Evolutionary conservation across 2,329 filamentous ascomycete species (phyloP).

Genomic region (Hirsutella thompsonii): DNA sequence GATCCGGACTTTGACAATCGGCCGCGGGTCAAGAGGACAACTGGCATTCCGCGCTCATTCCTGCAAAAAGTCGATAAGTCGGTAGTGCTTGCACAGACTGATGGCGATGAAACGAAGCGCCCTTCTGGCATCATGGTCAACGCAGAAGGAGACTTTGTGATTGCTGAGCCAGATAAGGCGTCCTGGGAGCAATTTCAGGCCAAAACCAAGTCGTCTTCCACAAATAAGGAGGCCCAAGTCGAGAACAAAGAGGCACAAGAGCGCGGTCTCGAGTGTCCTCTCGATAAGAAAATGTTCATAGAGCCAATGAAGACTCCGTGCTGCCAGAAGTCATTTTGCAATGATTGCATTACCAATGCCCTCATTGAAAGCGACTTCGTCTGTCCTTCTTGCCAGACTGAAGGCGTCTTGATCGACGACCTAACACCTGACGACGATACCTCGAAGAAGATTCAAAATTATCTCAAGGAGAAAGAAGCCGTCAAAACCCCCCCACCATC

Average conservation of each 20-base stretch:
- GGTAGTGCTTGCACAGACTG: conserved; percentile 58
- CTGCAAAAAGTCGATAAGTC: conserved; percentile 93
- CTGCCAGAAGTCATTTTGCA: conserved; percentile 97
- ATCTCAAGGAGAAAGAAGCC: conserved; percentile 43
- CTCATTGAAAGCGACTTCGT: conserved; percentile 96
- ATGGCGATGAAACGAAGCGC: conserved; percentile 70
- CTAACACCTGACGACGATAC: conserved; percentile 72
- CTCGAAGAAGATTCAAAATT: conserved; percentile 65
- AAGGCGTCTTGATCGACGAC: conserved; percentile 88
- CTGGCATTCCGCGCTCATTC: conserved; percentile 90
- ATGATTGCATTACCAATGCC: conserved; percentile 98
- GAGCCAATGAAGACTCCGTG: conserved; percentile 98
- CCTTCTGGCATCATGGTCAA: conserved; percentile 93
- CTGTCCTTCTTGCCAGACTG: conserved; percentile 82
- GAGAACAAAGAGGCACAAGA: conserved; percentile 81
- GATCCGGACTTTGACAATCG: conserved; percentile 92
- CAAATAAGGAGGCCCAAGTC: conserved; percentile 62
- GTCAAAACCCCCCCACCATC: conserved; percentile 27
- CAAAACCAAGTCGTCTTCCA: conserved; percentile 77
- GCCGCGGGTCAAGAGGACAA: conserved; percentile 88
- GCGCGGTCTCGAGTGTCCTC: conserved; percentile 78
- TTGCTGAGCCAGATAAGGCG: conserved; percentile 88
- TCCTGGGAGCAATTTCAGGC: conserved; percentile 97
- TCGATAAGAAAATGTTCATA: conserved; percentile 97
- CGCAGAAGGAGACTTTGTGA: conserved; percentile 92